Base-by-base conservation (phyloP, 169 alveolate genomes). In the Sarcocystis neurona region DNA sequence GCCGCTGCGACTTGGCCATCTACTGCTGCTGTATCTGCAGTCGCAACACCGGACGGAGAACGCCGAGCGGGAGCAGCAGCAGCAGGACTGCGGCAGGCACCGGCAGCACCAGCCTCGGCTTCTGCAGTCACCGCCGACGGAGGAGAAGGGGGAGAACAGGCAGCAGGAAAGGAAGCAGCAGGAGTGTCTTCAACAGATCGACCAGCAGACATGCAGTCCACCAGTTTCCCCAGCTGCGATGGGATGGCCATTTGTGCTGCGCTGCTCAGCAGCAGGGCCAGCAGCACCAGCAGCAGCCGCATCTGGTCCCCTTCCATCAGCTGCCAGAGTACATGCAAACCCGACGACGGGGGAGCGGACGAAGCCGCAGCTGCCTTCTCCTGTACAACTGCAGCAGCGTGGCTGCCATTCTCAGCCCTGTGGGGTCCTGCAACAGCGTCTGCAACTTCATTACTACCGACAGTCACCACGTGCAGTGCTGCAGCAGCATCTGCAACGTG, bases 211-310 rank as follows among this genome's bases (percentile, higher is more conserved):
- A 72, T 43, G 50, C 84, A 75, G 47, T 85, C 90, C 1, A 85
- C 75, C 1, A 85, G 66, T 43, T 68, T 37, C 30, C 90, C 90
- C 12, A 85, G 75, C 78, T 58, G 63, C 1, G 72, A 27, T 12
- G 90, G 90, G 43, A 85, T 27, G 48, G 72, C 41, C 75, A 85
- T 60, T 60, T 85, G 90, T 20, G 90, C 84, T 0, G 77, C 90
- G 37, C 90, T 85, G 77, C 90, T 85, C 46, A 85, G 77, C 34
- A 85, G 85, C 41, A 85, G 44, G 10, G 90, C 90, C 20, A 68
- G 1, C 1, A 85, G 10, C 2, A 46, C 63, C 44, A 78, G 58
- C 3, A 48, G 37, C 23, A 85, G 75, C 8, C 90, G 84, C 10
- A 85, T 43, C 50, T 53, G 56, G 48, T 85, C 90, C 32, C 43